A percentile compares a stretch with the other conserved stretches of the same genome.
Conservation (phyloP, 2,329 filamentous ascomycete species). For the Fusarium fracticaudum region DNA sequence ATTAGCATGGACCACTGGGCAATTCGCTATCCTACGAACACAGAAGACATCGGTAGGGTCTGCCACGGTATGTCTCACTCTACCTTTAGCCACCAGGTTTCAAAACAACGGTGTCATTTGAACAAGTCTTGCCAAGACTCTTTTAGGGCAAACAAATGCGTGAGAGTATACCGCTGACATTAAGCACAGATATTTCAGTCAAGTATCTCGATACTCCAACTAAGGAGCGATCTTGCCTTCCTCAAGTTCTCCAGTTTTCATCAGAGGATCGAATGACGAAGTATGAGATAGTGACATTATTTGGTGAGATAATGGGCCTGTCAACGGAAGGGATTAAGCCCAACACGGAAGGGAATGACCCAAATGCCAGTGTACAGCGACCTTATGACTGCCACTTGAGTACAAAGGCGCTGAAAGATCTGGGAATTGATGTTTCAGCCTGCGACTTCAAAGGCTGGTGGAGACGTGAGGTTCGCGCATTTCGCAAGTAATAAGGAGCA, state of each 20-base stretch:
- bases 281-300: constrained; percentile 83
- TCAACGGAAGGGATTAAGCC: constrained; percentile 73
- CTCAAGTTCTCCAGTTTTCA: constrained; percentile 81
- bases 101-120: background rate
- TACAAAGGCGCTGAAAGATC: constrained; percentile 74
- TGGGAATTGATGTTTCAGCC: constrained; percentile 79
- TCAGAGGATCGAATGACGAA: constrained; percentile 90
- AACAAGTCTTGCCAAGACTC: background rate
- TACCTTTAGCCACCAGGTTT: constrained; percentile 13
- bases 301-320: constrained; percentile 83
- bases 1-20: constrained; percentile 90
- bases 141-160: background rate
- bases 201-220: constrained; percentile 69
- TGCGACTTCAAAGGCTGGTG: constrained; percentile 85
- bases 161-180: background rate
- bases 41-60: constrained; percentile 84
- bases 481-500: constrained; percentile 57
- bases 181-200: constrained; percentile 68
- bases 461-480: constrained; percentile 70
- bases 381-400: constrained; percentile 91
- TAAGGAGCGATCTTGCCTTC: constrained; percentile 62
- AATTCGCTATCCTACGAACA: constrained; percentile 86
- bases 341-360: constrained; percentile 77
- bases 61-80: constrained; percentile 65
- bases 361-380: constrained; percentile 75